These are phyloP conservation scores for Coprinellus aureogranulatus DNA, from an alignment of 768 basidiomycete genomes.

Conservation along the genomic window DNA sequence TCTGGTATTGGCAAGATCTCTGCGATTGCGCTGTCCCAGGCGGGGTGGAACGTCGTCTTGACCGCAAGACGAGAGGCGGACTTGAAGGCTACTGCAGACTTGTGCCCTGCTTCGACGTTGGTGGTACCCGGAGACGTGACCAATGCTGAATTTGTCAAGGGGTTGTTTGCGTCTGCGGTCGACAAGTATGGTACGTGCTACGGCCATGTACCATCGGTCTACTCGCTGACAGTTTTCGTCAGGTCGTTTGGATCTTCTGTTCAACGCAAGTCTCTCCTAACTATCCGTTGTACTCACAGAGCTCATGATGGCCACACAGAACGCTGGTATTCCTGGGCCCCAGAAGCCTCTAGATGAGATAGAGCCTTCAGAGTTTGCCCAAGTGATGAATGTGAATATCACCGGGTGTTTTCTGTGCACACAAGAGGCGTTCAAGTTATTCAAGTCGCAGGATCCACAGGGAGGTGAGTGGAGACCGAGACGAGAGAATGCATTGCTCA, in stretches of 20 bases:
- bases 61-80: slow-evolving; percentile 60
- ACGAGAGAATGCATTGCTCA: not conserved
- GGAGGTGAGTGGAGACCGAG: slow-evolving; percentile 50
- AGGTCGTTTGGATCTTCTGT: slow-evolving; percentile 73
- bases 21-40: slow-evolving; percentile 65
- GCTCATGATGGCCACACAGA: slow-evolving; percentile 41
- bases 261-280: slow-evolving; percentile 56
- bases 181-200: slow-evolving; percentile 35
- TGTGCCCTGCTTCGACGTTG: slow-evolving; percentile 41
- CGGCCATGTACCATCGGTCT: not conserved
- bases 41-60: slow-evolving; percentile 68
- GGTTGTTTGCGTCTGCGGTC: slow-evolving; percentile 59
- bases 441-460: slow-evolving; percentile 69
- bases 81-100: slow-evolving; percentile 53
- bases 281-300: not conserved
- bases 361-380: slow-evolving; percentile 58
- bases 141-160: slow-evolving; percentile 58
- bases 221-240: not conserved
- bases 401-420: slow-evolving; percentile 74
- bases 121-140: slow-evolving; percentile 64
- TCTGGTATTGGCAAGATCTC: slow-evolving; percentile 69
- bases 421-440: slow-evolving; percentile 66
- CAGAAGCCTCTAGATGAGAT: slow-evolving; percentile 57
- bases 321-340: slow-evolving; percentile 64
- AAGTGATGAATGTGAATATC: slow-evolving; percentile 70